These are phyloP conservation scores for Thermothelomyces thermophilus DNA, from an alignment of 2,329 filamentous ascomycete species.

Conservation along the genomic window DNA sequence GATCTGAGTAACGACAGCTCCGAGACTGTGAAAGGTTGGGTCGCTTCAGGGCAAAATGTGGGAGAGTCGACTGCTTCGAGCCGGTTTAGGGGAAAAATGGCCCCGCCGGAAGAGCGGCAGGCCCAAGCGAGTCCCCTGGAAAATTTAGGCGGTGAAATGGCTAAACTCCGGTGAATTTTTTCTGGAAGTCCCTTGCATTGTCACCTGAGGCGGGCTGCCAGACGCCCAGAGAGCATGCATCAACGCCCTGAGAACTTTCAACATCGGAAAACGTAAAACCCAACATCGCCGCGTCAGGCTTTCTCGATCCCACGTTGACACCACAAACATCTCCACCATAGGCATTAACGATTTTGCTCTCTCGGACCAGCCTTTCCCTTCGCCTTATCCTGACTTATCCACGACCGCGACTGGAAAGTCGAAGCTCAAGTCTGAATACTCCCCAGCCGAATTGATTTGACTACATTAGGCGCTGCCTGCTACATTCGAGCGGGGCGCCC, in stretches of 20 bases:
- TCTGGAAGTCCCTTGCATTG: neutral
- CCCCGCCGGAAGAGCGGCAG: neutral
- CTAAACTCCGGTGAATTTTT: slow-evolving; percentile 5
- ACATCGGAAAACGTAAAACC: too few species aligned
- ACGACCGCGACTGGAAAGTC: slow-evolving; percentile 7
- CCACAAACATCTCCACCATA: too few species aligned
- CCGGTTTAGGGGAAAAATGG: slow-evolving; percentile 21
- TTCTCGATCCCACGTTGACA: too few species aligned
- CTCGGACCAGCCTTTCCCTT: too few species aligned
- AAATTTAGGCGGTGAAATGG: slow-evolving; percentile 15
- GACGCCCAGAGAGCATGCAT: too few species aligned
- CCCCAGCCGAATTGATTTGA: slow-evolving; percentile 13
- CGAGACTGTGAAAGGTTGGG: neutral
- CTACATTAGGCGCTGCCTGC: neutral
- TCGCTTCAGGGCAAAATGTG: slow-evolving; percentile 25
- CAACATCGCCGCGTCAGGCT: too few species aligned
- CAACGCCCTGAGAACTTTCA: too few species aligned
- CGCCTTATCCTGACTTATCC: too few species aligned
- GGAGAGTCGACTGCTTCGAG: neutral
- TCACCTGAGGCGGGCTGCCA: too few species aligned
- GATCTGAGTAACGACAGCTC: slow-evolving; percentile 16
- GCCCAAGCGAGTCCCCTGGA: neutral
- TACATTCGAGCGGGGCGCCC: too few species aligned
- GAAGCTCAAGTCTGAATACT: slow-evolving; percentile 1
- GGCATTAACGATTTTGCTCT: too few species aligned